Conservation (phyloP, 2,329 filamentous ascomycete species). For the Curvularia lunata region DNA sequence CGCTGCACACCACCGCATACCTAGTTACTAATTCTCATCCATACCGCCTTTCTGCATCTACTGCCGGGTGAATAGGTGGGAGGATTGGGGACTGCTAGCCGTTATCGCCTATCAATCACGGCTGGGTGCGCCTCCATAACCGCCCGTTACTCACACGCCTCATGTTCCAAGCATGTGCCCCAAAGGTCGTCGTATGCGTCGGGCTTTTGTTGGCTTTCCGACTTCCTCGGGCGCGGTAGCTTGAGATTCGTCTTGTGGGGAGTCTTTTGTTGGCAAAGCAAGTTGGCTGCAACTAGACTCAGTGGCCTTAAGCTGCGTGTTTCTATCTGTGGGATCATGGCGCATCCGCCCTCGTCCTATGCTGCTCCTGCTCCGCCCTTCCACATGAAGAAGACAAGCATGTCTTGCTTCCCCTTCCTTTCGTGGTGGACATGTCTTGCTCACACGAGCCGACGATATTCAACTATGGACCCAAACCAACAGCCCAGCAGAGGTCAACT, state of each 20-base stretch:
- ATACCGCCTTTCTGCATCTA: conserved; percentile 10
- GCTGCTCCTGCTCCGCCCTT: not conserved
- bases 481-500: conserved; percentile 3
- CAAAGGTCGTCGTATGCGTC: not conserved
- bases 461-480: conserved; percentile 1
- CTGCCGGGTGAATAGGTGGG: conserved; percentile 2
- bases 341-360: conserved; percentile 5
- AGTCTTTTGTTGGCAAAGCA: conserved; percentile 3
- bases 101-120: conserved; percentile 4
- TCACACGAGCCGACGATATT: conserved; percentile 3
- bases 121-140: not conserved
- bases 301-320: conserved; percentile 11
- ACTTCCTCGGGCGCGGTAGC: conserved; percentile 2
- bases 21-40: conserved; percentile 3
- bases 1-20: conserved; percentile 3
- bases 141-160: not conserved
- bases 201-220: conserved; percentile 2
- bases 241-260: conserved; percentile 9
- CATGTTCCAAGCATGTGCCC: not conserved
- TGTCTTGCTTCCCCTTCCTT: not conserved
- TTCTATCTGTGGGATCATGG: conserved; percentile 3
- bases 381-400: conserved; percentile 1
- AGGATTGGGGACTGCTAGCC: not conserved
- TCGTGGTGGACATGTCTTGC: conserved; percentile 4
- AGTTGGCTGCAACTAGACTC: conserved; percentile 4